These are phyloP conservation scores for Xylariomycetidae sp. DNA, from an alignment of 2,329 filamentous ascomycete genomes.

Conservation along the genomic window DNA sequence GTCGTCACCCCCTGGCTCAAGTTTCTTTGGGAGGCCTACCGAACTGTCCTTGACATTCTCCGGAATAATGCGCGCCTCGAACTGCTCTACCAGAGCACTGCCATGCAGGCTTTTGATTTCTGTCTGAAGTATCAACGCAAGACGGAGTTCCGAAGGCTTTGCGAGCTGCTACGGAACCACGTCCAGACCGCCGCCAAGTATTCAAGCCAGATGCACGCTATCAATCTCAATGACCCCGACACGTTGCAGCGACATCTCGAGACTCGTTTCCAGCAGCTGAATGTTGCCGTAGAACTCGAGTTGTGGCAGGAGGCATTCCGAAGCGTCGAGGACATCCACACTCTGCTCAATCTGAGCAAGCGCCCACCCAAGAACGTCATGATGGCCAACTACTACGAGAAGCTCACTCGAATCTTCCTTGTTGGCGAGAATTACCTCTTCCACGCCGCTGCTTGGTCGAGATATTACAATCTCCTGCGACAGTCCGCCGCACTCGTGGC, in stretches of 20 bases:
- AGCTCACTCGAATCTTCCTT: conserved; percentile 96
- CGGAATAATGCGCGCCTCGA: conserved; percentile 98
- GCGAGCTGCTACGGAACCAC: conserved; percentile 96
- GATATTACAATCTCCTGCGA: conserved; percentile 94
- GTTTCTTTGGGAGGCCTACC: conserved; percentile 99
- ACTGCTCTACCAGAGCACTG: conserved; percentile 96
- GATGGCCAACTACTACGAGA: conserved; percentile 99
- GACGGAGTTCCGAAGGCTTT: conserved; percentile 98
- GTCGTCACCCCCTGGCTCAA: conserved; percentile 99
- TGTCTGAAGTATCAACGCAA: conserved; percentile 97
- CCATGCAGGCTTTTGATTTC: conserved; percentile 97
- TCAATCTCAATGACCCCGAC: conserved; percentile 96
- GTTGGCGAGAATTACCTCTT: conserved; percentile 99
- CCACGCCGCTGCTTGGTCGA: conserved; percentile 95
- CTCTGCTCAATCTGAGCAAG: conserved; percentile 94
- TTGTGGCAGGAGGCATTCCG: conserved; percentile 99
- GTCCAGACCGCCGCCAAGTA: conserved; percentile 99
- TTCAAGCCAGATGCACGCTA: conserved; percentile 97
- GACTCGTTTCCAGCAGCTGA: conserved; percentile 96
- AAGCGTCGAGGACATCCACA: conserved; percentile 98
- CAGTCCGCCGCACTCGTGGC: conserved; percentile 82
- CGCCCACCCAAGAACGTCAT: conserved; percentile 97
- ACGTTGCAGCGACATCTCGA: conserved; percentile 96
- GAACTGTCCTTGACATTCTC: conserved; percentile 95
- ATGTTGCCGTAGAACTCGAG: conserved; percentile 95